phyloP scores from a whole-genome alignment of 805 yeast species.

The Metschnikowia drakensbergensis region DNA sequence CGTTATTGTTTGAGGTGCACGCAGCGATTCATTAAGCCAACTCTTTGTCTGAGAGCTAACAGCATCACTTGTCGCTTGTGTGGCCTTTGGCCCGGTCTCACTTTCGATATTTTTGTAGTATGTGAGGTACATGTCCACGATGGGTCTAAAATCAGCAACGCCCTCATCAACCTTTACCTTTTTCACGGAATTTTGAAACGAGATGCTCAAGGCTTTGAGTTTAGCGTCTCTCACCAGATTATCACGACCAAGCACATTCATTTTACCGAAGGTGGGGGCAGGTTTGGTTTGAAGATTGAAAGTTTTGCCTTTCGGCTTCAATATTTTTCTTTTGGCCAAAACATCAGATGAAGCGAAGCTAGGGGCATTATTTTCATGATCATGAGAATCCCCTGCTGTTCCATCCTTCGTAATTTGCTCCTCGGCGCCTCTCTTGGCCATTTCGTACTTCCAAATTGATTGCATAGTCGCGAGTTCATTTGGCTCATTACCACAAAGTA shows the following conservation, averaged over 20 bases:
- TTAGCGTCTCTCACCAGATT: conserved; percentile 40
- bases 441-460: conserved; percentile 16
- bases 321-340: conserved; percentile 66
- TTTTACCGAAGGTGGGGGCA: neutral
- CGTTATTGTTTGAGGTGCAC: conserved; percentile 15
- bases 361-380: conserved; percentile 15
- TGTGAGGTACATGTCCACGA: conserved; percentile 55
- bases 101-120: conserved; percentile 41
- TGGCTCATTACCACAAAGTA: neutral
- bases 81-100: neutral
- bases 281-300: conserved; percentile 8
- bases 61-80: neutral
- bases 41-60: neutral
- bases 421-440: conserved; percentile 69
- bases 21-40: neutral
- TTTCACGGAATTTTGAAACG: conserved; percentile 49
- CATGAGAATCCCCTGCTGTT: conserved; percentile 24
- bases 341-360: conserved; percentile 52
- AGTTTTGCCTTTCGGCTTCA: conserved; percentile 45
- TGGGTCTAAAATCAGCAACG: conserved; percentile 51
- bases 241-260: neutral
- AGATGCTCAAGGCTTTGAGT: conserved; percentile 62
- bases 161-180: conserved; percentile 42
- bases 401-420: conserved; percentile 60
- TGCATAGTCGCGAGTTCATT: neutral